phyloP scores from a whole-genome alignment of 2,329 filamentous ascomycete species.

The Scleromitrula shiraiana region DNA sequence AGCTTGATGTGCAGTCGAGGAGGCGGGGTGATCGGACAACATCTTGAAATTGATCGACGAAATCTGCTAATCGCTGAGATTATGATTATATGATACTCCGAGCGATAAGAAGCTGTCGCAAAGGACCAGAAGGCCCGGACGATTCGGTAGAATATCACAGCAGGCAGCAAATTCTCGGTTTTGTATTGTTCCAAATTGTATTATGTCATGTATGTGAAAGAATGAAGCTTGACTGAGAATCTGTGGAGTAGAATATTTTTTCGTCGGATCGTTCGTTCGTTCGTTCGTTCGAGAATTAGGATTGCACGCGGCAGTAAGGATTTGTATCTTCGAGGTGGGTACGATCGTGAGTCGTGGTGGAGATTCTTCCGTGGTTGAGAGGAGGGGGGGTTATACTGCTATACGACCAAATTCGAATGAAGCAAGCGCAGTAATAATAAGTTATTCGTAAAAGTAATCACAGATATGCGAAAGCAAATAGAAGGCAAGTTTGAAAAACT shows the following conservation, averaged over 20 bases:
- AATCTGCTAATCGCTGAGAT: conserved; percentile 15
- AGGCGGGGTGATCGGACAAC: conserved; percentile 19
- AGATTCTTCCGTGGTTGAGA: neutral
- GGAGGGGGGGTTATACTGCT: conserved; percentile 7
- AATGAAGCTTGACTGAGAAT: neutral
- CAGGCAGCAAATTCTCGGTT: conserved; percentile 5
- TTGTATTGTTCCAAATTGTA: conserved; percentile 2
- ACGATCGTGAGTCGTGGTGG: conserved; percentile 6
- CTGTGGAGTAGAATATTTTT: neutral
- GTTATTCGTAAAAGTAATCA: neutral
- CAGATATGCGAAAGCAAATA: neutral
- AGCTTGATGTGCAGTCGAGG: conserved; percentile 25
- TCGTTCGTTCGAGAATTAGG: neutral
- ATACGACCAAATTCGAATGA: conserved; percentile 2
- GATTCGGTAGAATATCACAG: conserved; percentile 11
- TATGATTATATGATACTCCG: conserved; percentile 8
- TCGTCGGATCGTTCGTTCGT: too few species aligned
- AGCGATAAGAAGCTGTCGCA: conserved; percentile 11
- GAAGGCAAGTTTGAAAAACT: neutral
- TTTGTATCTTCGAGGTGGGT: conserved; percentile 9
- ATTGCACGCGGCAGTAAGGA: conserved; percentile 10
- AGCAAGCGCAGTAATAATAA: neutral
- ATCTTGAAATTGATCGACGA: conserved; percentile 16
- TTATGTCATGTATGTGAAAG: neutral
- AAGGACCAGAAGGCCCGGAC: conserved; percentile 14